Base-by-base conservation (phyloP, 495 filamentous ascomycete species). In the Cercophora newfieldiana region DNA sequence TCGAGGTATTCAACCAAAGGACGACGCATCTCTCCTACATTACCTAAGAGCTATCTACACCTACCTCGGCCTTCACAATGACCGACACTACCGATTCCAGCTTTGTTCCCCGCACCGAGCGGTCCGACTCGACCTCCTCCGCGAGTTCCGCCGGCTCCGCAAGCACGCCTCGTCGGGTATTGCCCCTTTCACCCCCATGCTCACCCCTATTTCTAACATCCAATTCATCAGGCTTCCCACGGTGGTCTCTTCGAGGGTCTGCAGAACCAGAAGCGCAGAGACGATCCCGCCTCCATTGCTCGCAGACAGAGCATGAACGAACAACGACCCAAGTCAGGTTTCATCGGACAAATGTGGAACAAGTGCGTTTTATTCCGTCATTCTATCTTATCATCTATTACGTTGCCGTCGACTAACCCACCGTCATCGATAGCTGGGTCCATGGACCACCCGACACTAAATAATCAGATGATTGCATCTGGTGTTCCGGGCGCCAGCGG, bases 301-400 rank as follows among this genome's bases (percentile, higher is more conserved):
- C 71, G 80, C 37, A 79, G 80, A 3, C 75, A 79, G 69, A 81
- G 78, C 65, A 67, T 83, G 25, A 74, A 70, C 63, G 80, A 83
- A 56, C 80, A 83, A 75, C 78, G 76, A 59, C 78, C 78, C 14
- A 47, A 65, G 24, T 8, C 72, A 8, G 80, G 80, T 49, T 77
- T 82, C 67, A 69, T 83, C 57, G 80, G 78, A 14, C 67, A 73
- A 69, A 80, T 82, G 80, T 83, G 80, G 80, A 70, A 80, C 55
- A 79, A 76, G 80, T 83, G 59, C 12, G 55, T 30, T 30, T 16
- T 18, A n/a, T 33, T 29, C 26, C 8, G 19, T 10, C 22, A 8
- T 18, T 19, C 29, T 58, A 31, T n/a, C 16, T 59, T 25, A 19
- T 16, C 50, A 53, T 14, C 12, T 2, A 2, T 2, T 44, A 8